phyloP scores from a whole-genome alignment of 2,329 filamentous ascomycete genomes.

The Leptographium radiaticola region DNA sequence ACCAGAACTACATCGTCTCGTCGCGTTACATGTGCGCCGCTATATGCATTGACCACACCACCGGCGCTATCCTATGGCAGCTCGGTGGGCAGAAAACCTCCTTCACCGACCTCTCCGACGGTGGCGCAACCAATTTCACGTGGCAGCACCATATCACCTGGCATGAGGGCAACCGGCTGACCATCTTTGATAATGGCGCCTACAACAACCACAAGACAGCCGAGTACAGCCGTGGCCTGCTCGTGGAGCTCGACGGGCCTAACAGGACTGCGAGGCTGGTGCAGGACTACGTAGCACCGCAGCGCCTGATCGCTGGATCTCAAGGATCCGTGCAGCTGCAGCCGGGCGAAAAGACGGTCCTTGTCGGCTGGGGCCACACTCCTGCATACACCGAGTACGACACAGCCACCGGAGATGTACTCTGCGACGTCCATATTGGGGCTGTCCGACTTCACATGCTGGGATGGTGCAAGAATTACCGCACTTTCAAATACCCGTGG shows the following conservation, averaged over 20 bases:
- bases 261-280: constrained; percentile 29
- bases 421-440: constrained; percentile 28
- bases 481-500: constrained; percentile 16
- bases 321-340: constrained; percentile 28
- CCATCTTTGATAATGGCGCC: constrained; percentile 35
- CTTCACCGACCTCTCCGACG: constrained; percentile 23
- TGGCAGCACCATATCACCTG: constrained; percentile 36
- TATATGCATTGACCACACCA: constrained; percentile 29
- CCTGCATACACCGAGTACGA: constrained; percentile 32
- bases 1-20: constrained; percentile 42
- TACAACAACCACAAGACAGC: constrained; percentile 1
- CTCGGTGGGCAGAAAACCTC: constrained; percentile 34
- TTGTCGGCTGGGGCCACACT: constrained; percentile 33
- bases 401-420: constrained; percentile 20
- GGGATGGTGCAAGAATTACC: constrained; percentile 14
- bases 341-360: constrained; percentile 22
- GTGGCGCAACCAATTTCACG: constrained; percentile 25
- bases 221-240: constrained; percentile 18
- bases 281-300: constrained; percentile 24
- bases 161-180: constrained; percentile 25
- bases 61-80: constrained; percentile 36
- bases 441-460: constrained; percentile 13
- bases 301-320: constrained; percentile 21
- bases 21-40: constrained; percentile 34
- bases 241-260: constrained; percentile 23